phyloP scores from a whole-genome alignment of 1,284 basidiomycete genomes.

The Melampsora abietis-canadensis region DNA sequence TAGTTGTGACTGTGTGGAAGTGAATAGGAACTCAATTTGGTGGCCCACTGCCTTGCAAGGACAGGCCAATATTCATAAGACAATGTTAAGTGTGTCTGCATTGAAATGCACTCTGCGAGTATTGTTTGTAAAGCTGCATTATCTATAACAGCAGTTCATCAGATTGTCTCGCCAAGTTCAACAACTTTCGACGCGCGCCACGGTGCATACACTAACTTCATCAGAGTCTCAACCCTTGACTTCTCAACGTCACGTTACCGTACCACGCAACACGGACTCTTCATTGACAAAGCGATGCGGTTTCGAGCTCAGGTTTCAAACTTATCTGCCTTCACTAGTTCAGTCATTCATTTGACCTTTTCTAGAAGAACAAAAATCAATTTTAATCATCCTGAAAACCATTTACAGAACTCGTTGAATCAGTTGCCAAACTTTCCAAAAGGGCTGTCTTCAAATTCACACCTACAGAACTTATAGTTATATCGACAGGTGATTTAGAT shows the following conservation, averaged over 20 bases:
- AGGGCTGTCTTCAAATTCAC: slow-evolving; percentile 25
- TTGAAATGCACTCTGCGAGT: no score
- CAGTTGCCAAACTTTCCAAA: slow-evolving; percentile 31
- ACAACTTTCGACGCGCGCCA: no score
- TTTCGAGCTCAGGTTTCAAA: slow-evolving; percentile 22
- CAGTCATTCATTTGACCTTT: background rate
- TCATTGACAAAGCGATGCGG: slow-evolving; percentile 4
- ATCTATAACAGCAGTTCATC: no score
- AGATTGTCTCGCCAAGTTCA: no score
- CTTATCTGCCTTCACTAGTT: slow-evolving; percentile 34
- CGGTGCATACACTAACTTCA: no score
- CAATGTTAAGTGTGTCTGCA: no score
- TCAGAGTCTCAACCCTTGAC: no score
- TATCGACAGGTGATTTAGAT: slow-evolving; percentile 31
- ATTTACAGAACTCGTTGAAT: slow-evolving; percentile 25
- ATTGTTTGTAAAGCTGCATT: no score
- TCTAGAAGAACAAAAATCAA: background rate
- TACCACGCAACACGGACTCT: background rate
- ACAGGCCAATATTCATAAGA: no score
- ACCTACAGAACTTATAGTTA: slow-evolving; percentile 7
- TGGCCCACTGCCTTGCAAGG: no score
- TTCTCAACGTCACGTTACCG: background rate
- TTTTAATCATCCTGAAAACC: background rate
- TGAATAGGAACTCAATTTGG: no score
- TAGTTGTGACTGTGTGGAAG: no score